Evolutionary conservation across 164 flowering plant genomes (phyloP).

Genomic region (Chloranthus sessilifolius): DNA sequence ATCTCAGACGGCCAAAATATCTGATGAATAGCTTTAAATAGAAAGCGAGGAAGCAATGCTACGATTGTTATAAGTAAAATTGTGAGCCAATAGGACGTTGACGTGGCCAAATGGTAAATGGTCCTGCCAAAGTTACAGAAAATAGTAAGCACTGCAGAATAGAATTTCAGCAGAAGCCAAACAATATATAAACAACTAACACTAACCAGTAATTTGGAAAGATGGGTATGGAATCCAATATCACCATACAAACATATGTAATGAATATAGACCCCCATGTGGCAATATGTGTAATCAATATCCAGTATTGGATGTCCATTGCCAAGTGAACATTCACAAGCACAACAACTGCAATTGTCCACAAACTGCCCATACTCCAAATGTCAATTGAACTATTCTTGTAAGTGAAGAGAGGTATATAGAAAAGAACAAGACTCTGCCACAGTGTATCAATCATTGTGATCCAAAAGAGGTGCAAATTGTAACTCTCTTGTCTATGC

Average conservation of each 20-base stretch:
- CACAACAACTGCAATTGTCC: slow-evolving; percentile 87
- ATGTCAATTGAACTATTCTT: slow-evolving; percentile 63
- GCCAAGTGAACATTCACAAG: slow-evolving; percentile 87
- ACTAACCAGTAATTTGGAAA: slow-evolving; percentile 87
- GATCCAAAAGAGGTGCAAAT: slow-evolving; percentile 72
- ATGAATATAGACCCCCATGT: slow-evolving; percentile 85
- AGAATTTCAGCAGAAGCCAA: neutral
- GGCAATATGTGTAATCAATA: slow-evolving; percentile 58
- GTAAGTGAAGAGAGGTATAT: slow-evolving; percentile 51
- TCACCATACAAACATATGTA: slow-evolving; percentile 66
- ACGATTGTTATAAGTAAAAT: slow-evolving; percentile 53
- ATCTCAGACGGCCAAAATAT: slow-evolving; percentile 80
- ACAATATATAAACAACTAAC: neutral
- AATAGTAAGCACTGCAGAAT: neutral
- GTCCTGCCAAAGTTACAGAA: slow-evolving; percentile 50
- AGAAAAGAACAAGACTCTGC: slow-evolving; percentile 93
- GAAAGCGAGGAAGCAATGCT: slow-evolving; percentile 81
- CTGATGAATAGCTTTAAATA: slow-evolving; percentile 55
- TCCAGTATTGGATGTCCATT: slow-evolving; percentile 85
- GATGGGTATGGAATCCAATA: slow-evolving; percentile 71
- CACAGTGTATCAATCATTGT: slow-evolving; percentile 90
- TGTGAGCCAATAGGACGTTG: slow-evolving; percentile 69
- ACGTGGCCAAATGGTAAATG: slow-evolving; percentile 57
- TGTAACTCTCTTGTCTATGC: slow-evolving; percentile 83
- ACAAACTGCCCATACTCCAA: slow-evolving; percentile 91